A percentile compares a stretch with the other conserved stretches of the same genome.
phyloP scores from a whole-genome alignment of 2,329 filamentous ascomycete genomes.

The Pestalotiopsis sp. region DNA sequence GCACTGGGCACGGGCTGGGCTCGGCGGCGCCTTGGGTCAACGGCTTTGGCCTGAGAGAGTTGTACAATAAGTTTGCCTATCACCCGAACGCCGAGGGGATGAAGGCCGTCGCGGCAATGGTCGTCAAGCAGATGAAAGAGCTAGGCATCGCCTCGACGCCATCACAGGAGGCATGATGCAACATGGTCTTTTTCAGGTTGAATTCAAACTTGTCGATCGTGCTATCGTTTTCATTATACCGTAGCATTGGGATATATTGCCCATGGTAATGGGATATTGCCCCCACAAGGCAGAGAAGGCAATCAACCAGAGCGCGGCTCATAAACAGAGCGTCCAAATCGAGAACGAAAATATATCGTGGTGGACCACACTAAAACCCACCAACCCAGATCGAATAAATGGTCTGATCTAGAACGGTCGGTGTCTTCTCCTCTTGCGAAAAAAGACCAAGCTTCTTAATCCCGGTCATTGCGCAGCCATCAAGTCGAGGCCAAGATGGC shows the following conservation, averaged over 20 bases:
- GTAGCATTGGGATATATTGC: not conserved
- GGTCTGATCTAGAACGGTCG: slow-evolving; percentile 6
- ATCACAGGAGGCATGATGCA: not conserved
- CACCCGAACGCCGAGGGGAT: slow-evolving; percentile 31
- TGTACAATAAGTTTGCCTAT: slow-evolving; percentile 21
- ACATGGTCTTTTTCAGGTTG: no score
- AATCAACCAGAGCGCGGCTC: not conserved
- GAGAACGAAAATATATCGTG: not conserved
- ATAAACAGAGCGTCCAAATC: not conserved
- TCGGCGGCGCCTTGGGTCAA: slow-evolving; percentile 29
- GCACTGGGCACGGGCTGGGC: slow-evolving; percentile 28
- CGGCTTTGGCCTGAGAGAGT: slow-evolving; percentile 23
- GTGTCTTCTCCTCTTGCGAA: not conserved
- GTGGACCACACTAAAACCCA: not conserved
- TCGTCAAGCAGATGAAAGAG: slow-evolving; percentile 24
- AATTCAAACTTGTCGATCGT: no score
- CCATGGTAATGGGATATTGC: not conserved
- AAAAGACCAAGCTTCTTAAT: not conserved
- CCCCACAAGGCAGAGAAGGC: not conserved
- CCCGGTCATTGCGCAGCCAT: not conserved
- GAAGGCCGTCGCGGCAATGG: slow-evolving; percentile 26
- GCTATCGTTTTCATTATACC: no score
- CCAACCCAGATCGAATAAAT: not conserved
- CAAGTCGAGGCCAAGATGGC: not conserved
- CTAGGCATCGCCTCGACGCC: not conserved